Evolutionary conservation across 345 rosid genomes (phyloP).

Genomic region (Eucalyptus paniculata): DNA sequence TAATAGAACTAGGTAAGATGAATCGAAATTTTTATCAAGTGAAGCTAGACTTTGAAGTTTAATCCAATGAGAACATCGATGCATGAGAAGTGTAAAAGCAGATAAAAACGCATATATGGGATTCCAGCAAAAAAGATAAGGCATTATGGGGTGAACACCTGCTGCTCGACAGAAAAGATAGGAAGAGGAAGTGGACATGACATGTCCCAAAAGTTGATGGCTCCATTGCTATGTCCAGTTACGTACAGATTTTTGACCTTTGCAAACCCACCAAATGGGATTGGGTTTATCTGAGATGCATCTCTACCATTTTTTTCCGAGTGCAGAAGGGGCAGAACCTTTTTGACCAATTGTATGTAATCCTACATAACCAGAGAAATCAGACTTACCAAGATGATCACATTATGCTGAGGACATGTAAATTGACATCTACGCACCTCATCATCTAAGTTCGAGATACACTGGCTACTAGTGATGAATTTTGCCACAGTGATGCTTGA

Average conservation of each 20-base stretch:
- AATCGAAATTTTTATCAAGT: not conserved
- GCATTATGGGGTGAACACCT: conserved; percentile 25
- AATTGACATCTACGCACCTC: conserved; percentile 32
- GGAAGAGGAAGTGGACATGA: conserved; percentile 59
- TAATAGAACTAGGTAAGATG: not conserved
- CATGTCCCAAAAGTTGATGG: conserved; percentile 74
- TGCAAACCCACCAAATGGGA: conserved; percentile 48
- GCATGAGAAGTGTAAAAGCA: not conserved
- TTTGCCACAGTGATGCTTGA: conserved; percentile 53
- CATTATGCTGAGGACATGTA: not conserved
- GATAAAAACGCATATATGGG: not conserved
- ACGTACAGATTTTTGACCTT: conserved; percentile 69
- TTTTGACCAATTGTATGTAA: conserved; percentile 38
- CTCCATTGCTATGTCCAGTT: conserved; percentile 84
- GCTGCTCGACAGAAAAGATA: conserved; percentile 53
- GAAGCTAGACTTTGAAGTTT: not conserved
- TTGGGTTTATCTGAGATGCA: conserved; percentile 6
- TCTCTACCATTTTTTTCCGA: conserved; percentile 46
- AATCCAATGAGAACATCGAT: not conserved
- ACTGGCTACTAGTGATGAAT: conserved; percentile 34
- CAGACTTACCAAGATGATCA: not conserved
- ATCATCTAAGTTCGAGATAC: conserved; percentile 25
- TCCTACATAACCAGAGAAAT: conserved; percentile 28
- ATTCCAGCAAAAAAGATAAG: not conserved
- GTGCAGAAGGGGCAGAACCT: conserved; percentile 42